Percentiles rank a stretch among this genome's conserved stretches.
phyloP scores from a whole-genome alignment of 305 asterid species.

The Fraxinus baroniana region DNA sequence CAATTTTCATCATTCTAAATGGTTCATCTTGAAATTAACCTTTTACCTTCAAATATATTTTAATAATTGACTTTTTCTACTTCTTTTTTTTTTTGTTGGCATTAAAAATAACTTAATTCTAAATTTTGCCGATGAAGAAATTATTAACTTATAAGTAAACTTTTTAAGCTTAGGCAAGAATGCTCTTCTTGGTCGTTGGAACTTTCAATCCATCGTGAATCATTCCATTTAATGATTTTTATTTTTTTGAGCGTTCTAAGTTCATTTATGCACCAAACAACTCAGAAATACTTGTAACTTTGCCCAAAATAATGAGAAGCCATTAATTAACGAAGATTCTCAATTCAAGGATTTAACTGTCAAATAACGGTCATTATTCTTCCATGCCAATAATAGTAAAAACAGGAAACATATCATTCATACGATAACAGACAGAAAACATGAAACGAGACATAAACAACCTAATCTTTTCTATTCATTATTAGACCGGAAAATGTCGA shows the following conservation, averaged over 20 bases:
- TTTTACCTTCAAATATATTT: not conserved
- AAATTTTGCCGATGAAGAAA: no score
- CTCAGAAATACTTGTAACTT: not conserved
- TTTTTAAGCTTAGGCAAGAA: not conserved
- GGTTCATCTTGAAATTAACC: not conserved
- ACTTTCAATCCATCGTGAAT: not conserved
- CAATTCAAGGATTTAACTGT: not conserved
- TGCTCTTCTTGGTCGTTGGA: not conserved
- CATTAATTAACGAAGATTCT: not conserved
- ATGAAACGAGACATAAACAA: not conserved
- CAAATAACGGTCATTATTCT: conserved; percentile 21
- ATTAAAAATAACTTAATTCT: no score
- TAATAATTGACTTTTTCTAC: not conserved
- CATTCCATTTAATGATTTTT: not conserved
- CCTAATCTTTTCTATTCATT: not conserved
- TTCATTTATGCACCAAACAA: not conserved
- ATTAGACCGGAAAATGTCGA: conserved; percentile 26
- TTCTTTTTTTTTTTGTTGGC: not conserved
- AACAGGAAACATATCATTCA: not conserved
- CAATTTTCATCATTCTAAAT: not conserved
- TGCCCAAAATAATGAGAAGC: not conserved
- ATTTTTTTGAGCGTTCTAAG: not conserved
- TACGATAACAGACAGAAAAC: not conserved
- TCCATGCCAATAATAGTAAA: not conserved
- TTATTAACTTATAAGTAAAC: not conserved